Evolutionary conservation across 495 filamentous ascomycete species (phyloP), one percentile per base, ranked within the genome.

Genomic region (Pseudomonodictys pantanalensis): DNA sequence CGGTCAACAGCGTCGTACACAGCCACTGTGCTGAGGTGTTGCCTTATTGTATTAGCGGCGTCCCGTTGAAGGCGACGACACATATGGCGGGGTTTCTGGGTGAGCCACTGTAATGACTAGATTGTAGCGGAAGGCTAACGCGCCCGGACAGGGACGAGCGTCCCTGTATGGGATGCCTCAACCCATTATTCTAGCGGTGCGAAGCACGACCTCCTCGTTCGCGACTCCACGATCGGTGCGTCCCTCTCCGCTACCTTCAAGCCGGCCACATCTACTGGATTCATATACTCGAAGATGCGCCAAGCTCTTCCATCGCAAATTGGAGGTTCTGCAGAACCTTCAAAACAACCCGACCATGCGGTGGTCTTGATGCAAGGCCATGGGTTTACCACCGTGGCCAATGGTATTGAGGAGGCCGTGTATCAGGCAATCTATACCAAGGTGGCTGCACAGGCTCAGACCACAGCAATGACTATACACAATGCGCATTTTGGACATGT

Each of bases 71-170:
- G 20, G 60, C 80, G 7, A 65, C 60, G 15, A 73, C 73, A 52
- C 77, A 81, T 63, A 75, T 77, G 71, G 79, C 77, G 7, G 78
- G 77, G 1, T 80, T 82, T 44, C 70, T 81, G 39, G 77, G 77
- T 70, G 52, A 20, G 49, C 45, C 18, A 12, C 20, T 43, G 26
- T 20, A 25, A 11, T 35, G 18, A 32, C 10, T 15, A 17, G 29
- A 46, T 12, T 32, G 11, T 51, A 2, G 10, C 22, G 9, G 3
- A 35, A 29, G 28, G 15, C 30, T 49, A 1, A 42, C 8, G 18
- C 29, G 51, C 23, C n/a, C 12, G 24, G 12, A 22, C 38, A 67
- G 58, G 62, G 22, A 48, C 35, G 20, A 62, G 61, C 39, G 67
- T 64, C 11, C 73, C 72, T 0, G 60, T 73, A 11, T 74, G 60